A percentile compares a stretch with the other conserved stretches of the same genome.
These are phyloP conservation scores for Xanthoconium stramineum DNA, from an alignment of 768 basidiomycete species.

Conservation along the genomic window DNA sequence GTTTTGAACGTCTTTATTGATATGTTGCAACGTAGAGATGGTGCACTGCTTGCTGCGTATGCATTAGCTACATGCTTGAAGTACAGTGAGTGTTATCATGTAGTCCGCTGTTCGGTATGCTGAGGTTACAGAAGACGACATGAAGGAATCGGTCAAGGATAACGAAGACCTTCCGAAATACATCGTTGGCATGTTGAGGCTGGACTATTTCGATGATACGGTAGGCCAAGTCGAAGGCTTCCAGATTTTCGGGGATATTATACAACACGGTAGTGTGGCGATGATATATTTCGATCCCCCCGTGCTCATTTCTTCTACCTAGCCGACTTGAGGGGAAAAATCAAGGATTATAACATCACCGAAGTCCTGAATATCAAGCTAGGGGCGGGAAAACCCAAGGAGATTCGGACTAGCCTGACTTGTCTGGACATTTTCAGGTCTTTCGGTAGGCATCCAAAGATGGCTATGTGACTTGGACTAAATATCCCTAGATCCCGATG, in stretches of 20 bases:
- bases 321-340: slow-evolving; percentile 14
- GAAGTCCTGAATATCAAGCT: slow-evolving; percentile 18
- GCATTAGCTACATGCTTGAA: slow-evolving; percentile 17
- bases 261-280: slow-evolving; percentile 12
- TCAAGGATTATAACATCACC: slow-evolving; percentile 14
- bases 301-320: background rate
- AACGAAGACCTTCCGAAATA: slow-evolving; percentile 10
- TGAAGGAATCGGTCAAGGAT: slow-evolving; percentile 8
- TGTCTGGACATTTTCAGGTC: slow-evolving; percentile 22
- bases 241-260: slow-evolving; percentile 22
- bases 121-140: slow-evolving; percentile 10
- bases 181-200: slow-evolving; percentile 20
- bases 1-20: slow-evolving; percentile 11
- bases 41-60: slow-evolving; percentile 20
- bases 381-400: slow-evolving; percentile 7
- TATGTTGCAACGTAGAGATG: slow-evolving; percentile 12
- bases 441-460: slow-evolving; percentile 11
- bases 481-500: background rate
- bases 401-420: slow-evolving; percentile 22
- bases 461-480: background rate
- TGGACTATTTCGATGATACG: slow-evolving; percentile 25
- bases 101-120: background rate
- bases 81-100: slow-evolving; percentile 6
- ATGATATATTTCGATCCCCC: too few relatives aligned
- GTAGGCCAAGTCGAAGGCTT: slow-evolving; percentile 23